A percentile compares a stretch with the other conserved stretches of the same genome.
phyloP scores from a whole-genome alignment of 2,329 filamentous ascomycete species.

The Ophiocordyceps robertsii region DNA sequence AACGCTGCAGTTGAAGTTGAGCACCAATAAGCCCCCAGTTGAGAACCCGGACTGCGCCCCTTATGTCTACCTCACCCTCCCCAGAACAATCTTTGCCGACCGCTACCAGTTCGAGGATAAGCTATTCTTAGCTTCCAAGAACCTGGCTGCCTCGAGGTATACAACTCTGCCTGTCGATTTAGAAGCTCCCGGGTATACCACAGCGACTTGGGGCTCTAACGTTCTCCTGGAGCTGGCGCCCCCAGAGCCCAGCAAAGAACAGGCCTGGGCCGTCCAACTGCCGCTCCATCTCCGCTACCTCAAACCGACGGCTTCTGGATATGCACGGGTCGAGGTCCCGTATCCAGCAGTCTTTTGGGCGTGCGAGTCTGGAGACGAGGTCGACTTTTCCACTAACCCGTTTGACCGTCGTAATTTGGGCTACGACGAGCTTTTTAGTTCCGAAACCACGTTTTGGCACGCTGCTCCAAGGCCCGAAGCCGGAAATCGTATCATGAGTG shows the following conservation, averaged over 20 bases:
- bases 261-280: constrained; percentile 53
- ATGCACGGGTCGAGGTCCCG: constrained; percentile 46
- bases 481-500: constrained; percentile 32
- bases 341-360: constrained; percentile 88
- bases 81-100: constrained; percentile 71
- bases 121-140: constrained; percentile 69
- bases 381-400: constrained; percentile 61
- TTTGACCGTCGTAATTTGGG: constrained; percentile 80
- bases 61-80: constrained; percentile 72
- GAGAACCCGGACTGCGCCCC: constrained; percentile 51
- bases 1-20: constrained; percentile 55
- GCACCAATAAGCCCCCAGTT: constrained; percentile 33
- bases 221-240: constrained; percentile 61
- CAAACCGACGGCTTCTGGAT: constrained; percentile 41
- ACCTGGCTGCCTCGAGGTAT: constrained; percentile 54
- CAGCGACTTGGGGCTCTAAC: constrained; percentile 64
- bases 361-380: constrained; percentile 52
- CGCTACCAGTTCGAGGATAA: constrained; percentile 69
- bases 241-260: constrained; percentile 23
- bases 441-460: constrained; percentile 75
- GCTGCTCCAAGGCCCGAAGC: constrained; percentile 35
- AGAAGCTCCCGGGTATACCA: constrained; percentile 76
- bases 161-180: constrained; percentile 71
- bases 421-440: constrained; percentile 69
- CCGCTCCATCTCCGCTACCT: constrained; percentile 83